These are phyloP conservation scores for Zygnema circumcarinatum DNA, from an alignment of 139 green algal genomes.

Conservation along the genomic window DNA sequence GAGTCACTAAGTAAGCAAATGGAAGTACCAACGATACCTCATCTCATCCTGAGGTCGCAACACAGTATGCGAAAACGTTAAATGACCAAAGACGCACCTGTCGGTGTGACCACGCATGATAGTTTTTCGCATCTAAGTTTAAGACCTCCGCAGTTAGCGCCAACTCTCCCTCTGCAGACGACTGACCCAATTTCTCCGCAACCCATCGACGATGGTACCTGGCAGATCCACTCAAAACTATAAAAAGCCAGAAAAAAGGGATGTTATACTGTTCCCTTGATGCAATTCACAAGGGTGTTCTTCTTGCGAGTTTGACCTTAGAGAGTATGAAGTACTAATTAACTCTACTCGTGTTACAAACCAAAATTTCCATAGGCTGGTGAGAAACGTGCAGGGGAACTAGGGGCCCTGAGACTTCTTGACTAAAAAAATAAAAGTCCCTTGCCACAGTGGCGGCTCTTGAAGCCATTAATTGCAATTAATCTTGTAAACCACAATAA, in stretches of 20 bases:
- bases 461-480: too few species aligned
- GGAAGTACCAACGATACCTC: neutral
- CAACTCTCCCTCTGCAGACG: constrained; percentile 22
- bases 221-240: neutral
- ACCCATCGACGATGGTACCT: constrained; percentile 48
- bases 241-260: neutral
- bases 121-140: constrained; percentile 57
- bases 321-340: too few species aligned
- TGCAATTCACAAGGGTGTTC: too few species aligned
- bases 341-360: too few species aligned
- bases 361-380: too few species aligned
- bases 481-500: too few species aligned
- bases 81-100: constrained; percentile 23
- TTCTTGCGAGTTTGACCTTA: too few species aligned
- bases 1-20: neutral
- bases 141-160: constrained; percentile 37
- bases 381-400: too few species aligned
- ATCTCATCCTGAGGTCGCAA: too few species aligned
- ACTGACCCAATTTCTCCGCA: constrained; percentile 16
- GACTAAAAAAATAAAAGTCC: too few species aligned
- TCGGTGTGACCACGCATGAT: constrained; percentile 62
- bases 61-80: neutral
- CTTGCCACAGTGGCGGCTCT: too few species aligned
- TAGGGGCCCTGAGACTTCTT: too few species aligned
- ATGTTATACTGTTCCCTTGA: neutral